Percentiles rank a stretch among this genome's conserved stretches.
These are phyloP conservation scores for Phytophthora pseudosyringae DNA, from an alignment of 352 stramenopile species.

Conservation along the genomic window DNA sequence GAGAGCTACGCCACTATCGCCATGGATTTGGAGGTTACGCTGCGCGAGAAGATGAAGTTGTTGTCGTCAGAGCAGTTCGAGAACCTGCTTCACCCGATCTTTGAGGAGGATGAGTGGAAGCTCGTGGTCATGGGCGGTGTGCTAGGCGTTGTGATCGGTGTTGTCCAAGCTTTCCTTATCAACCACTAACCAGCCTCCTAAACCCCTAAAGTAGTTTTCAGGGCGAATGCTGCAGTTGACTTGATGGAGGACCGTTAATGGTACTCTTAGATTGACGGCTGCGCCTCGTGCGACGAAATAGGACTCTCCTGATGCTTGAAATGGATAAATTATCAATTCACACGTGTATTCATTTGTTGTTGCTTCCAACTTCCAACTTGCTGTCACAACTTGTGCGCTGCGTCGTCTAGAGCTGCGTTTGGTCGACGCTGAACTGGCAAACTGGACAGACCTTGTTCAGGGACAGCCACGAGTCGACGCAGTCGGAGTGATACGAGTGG, in stretches of 20 bases:
- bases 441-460: conserved; percentile 93
- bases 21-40: conserved; percentile 91
- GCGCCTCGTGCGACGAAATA: conserved; percentile 3
- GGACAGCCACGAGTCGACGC: conserved; percentile 93
- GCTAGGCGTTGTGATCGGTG: conserved; percentile 91
- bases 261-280: conserved; percentile 5
- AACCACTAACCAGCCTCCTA: conserved; percentile 56
- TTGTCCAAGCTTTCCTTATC: conserved; percentile 93
- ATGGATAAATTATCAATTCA: conserved; percentile 66
- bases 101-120: conserved; percentile 99
- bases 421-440: conserved; percentile 87
- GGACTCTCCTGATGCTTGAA: conserved; percentile 22
- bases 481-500: conserved; percentile 94
- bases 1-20: conserved; percentile 93
- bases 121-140: conserved; percentile 96
- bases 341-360: conserved; percentile 44
- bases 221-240: conserved; percentile 1
- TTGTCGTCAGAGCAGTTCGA: conserved; percentile 93
- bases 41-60: conserved; percentile 93
- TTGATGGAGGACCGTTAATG: conserved; percentile 4
- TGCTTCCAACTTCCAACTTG: conserved; percentile 5
- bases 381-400: conserved; percentile 2
- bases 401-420: conserved; percentile 32
- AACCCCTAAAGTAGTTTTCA: conserved; percentile 7
- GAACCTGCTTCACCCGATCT: conserved; percentile 96